phyloP scores from a whole-genome alignment of 2,329 filamentous ascomycete species.

The Colletotrichum brevisporum region DNA sequence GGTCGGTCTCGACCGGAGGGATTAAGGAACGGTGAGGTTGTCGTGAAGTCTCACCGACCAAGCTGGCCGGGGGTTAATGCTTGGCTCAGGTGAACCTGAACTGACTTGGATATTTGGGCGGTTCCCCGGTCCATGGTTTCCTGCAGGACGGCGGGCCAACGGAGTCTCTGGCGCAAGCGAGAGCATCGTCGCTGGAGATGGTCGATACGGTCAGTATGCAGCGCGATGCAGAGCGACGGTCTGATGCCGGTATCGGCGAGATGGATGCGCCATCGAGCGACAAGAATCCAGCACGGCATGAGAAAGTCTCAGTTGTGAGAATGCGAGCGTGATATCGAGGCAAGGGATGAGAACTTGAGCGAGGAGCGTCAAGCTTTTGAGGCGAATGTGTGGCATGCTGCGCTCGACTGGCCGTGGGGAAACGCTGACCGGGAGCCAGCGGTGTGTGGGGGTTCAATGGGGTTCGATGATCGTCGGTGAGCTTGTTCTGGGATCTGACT shows the following conservation, averaged over 20 bases:
- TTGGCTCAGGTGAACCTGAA: slow-evolving; percentile 23
- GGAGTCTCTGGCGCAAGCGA: not conserved
- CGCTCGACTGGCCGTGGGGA: slow-evolving; percentile 16
- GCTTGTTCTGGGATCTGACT: slow-evolving; percentile 18
- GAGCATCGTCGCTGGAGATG: not conserved
- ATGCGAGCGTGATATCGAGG: slow-evolving; percentile 12
- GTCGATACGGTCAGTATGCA: not conserved
- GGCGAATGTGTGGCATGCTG: slow-evolving; percentile 6
- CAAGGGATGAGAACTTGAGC: not conserved
- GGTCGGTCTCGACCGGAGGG: not conserved
- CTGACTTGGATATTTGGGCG: slow-evolving; percentile 5
- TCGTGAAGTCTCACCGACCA: slow-evolving; percentile 22
- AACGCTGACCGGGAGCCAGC: not conserved
- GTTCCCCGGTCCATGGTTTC: slow-evolving; percentile 25
- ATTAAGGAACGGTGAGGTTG: slow-evolving; percentile 13
- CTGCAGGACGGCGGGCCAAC: slow-evolving; percentile 31
- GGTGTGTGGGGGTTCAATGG: slow-evolving; percentile 34
- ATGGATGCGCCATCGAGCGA: not conserved
- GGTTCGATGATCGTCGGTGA: slow-evolving; percentile 32
- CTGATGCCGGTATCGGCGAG: slow-evolving; percentile 34
- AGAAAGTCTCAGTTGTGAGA: slow-evolving; percentile 11
- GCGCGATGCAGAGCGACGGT: not conserved
- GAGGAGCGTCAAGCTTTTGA: slow-evolving; percentile 10
- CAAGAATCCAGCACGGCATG: not conserved
- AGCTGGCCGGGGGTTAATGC: slow-evolving; percentile 12